phyloP scores from a whole-genome alignment of 768 basidiomycete genomes.

The Xerocomellus chrysenteron region DNA sequence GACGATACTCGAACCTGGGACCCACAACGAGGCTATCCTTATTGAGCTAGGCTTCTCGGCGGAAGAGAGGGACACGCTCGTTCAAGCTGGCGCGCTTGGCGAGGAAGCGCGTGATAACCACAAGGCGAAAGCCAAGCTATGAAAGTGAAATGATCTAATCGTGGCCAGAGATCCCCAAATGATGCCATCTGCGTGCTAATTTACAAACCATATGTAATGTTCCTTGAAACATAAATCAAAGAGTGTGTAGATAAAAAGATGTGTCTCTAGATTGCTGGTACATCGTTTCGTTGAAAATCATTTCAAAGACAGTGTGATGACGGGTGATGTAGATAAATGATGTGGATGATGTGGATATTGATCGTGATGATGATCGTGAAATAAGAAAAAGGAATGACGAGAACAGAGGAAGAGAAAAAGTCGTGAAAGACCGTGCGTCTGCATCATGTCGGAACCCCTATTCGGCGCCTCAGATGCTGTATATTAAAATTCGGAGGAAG shows the following conservation, averaged over 20 bases:
- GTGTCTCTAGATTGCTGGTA: conserved; percentile 12
- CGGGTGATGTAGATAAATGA: neutral
- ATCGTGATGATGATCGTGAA: neutral
- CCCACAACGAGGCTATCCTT: conserved; percentile 55
- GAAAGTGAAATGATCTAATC: conserved; percentile 2
- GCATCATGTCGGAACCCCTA: conserved; percentile 23
- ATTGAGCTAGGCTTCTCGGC: conserved; percentile 48
- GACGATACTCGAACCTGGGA: conserved; percentile 43
- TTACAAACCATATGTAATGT: conserved; percentile 2
- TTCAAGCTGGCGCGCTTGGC: conserved; percentile 48
- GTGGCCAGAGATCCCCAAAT: neutral
- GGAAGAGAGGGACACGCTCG: conserved; percentile 40
- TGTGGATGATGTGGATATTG: neutral
- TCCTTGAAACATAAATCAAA: neutral
- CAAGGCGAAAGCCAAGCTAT: conserved; percentile 27
- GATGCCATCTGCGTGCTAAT: conserved; percentile 6
- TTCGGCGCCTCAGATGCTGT: conserved; percentile 31
- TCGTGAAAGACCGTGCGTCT: neutral
- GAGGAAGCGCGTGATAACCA: conserved; percentile 24
- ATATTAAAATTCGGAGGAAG: conserved; percentile 33
- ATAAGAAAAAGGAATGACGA: neutral
- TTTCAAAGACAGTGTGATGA: neutral
- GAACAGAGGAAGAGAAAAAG: neutral
- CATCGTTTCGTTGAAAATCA: neutral
- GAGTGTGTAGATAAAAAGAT: neutral